Conservation (phyloP, 2,329 filamentous ascomycete species). For the Aspergillus sp. region DNA sequence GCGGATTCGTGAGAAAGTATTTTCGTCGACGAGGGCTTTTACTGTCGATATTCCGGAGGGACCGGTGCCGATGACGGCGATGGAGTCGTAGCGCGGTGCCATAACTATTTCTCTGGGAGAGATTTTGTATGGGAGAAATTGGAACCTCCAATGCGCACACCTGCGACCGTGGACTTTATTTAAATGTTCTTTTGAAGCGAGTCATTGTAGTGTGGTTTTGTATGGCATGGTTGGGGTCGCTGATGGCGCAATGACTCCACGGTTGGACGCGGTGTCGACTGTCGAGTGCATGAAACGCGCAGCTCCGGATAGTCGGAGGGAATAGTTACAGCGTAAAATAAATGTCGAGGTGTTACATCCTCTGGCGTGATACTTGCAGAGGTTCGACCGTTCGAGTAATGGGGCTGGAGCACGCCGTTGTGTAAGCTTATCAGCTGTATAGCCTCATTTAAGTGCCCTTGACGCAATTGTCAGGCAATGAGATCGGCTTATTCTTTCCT, state of each 20-base stretch:
- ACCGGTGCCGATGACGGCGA: conserved; percentile 13
- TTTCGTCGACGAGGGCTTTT: conserved; percentile 31
- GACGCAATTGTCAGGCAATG: neutral
- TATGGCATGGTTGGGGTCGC: neutral
- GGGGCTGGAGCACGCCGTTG: neutral
- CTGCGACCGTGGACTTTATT: too few species aligned
- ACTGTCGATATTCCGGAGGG: conserved; percentile 4
- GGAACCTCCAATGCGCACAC: neutral
- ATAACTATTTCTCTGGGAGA: neutral
- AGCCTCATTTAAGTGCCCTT: conserved; percentile 2
- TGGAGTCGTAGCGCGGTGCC: conserved; percentile 2
- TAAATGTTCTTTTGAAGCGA: neutral
- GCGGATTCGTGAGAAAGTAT: conserved; percentile 30
- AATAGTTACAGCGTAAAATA: neutral
- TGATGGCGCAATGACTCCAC: conserved; percentile 4
- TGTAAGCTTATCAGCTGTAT: neutral
- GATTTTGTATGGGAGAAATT: neutral
- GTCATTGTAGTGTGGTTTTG: neutral
- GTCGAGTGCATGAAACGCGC: neutral
- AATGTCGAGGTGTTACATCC: neutral
- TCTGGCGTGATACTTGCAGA: too few species aligned
- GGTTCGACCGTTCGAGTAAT: too few species aligned
- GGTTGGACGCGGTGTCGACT: neutral
- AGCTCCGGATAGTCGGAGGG: too few species aligned
- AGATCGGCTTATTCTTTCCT: neutral